Evolutionary conservation across 2,329 filamentous ascomycete species (phyloP), one percentile per base, ranked within the genome.

Genomic region (Hypomyces perniciosus): DNA sequence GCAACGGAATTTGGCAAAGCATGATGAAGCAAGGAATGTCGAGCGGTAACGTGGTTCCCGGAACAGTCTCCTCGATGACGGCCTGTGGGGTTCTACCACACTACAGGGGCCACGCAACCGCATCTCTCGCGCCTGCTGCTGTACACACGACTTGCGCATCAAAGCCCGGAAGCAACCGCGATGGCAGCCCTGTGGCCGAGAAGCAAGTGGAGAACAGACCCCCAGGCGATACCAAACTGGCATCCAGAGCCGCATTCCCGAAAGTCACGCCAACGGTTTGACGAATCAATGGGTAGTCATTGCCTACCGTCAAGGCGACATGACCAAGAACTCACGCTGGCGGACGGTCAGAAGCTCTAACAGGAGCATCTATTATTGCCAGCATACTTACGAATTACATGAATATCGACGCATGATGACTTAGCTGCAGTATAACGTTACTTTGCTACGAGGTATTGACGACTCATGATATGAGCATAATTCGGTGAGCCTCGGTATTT

Each of bases 51-150:
- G 72, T 64, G 6, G 65, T 74, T 41, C 73, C 74, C 8, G 68
- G 77, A 45, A 68, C 76, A 8, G 65, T 81, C 44, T 78, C 77
- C 3, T 75, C 78, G 4, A 75, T 73, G 41, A 80, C 76, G 9
- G 78, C 74, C 6, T 76, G 74, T 29, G 78, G 77, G n/a, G 71
- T 76, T 40, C 63, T 81, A 42, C 78, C 77, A 12, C 75, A 78
- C 31, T 80, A 77, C 50, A 62, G 69, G 8, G 77, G 77, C 13
- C 68, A 79, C 58, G 77, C 77, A 26, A 74, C 76, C 8, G 76
- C 77, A 26, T 78, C 74, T 43, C 65, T 78, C 20, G 65, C 69
- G 8, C 75, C 75, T 12, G 61, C 71, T 26, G 70, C 74, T 44
- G 70, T 68, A 34, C 73, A 73, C 54, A 59, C 66, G 20, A 63